phyloP scores from a whole-genome alignment of 768 basidiomycete genomes.

The Boletus subcaerulescens region DNA sequence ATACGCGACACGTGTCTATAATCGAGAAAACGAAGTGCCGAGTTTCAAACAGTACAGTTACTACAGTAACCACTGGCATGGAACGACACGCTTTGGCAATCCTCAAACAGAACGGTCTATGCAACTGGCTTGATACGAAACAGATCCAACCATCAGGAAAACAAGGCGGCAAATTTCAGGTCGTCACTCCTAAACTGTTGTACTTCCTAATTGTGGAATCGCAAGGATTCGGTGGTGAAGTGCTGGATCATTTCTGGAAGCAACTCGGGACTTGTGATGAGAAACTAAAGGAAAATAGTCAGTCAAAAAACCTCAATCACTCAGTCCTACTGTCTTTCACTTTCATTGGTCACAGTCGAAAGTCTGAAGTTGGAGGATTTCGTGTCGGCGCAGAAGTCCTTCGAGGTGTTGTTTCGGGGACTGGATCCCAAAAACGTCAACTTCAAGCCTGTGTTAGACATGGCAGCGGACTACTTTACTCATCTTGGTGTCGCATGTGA shows the following conservation, averaged over 20 bases:
- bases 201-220: conserved; percentile 1
- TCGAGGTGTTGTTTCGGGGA: background rate
- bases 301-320: background rate
- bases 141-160: background rate
- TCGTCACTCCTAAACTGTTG: background rate
- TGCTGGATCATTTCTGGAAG: conserved; percentile 2
- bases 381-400: background rate
- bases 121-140: background rate
- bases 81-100: conserved; percentile 2
- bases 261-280: background rate
- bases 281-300: background rate
- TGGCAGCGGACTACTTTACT: conserved; percentile 1
- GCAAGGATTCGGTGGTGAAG: background rate
- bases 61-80: too few relatives aligned
- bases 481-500: conserved; percentile 2
- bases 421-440: background rate
- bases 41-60: too few relatives aligned
- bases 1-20: background rate
- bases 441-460: background rate
- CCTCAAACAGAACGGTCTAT: background rate
- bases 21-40: too few relatives aligned
- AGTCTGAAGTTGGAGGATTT: background rate
- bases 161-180: background rate
- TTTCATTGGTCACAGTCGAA: background rate
- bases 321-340: background rate